Conservation (phyloP, 2,329 filamentous ascomycete species). For the Colletotrichum tanaceti region DNA sequence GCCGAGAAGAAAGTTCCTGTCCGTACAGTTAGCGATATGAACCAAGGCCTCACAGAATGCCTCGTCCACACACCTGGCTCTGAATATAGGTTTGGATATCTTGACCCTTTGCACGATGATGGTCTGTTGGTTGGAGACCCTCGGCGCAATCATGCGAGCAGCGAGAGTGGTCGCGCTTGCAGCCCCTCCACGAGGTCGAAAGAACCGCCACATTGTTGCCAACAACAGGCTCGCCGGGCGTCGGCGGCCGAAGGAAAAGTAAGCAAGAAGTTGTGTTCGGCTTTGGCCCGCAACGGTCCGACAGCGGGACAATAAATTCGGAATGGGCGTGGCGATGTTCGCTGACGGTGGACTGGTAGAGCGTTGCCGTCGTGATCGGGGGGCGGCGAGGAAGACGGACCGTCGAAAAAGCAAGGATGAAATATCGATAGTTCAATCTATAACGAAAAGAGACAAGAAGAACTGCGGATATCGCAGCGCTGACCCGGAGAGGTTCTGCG, state of each 20-base stretch:
- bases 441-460: neutral
- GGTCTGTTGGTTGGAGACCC: conserved; percentile 22
- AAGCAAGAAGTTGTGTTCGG: neutral
- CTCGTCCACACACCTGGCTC: conserved; percentile 27
- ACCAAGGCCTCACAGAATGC: neutral
- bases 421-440: neutral
- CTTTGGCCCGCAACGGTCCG: neutral
- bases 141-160: conserved; percentile 30
- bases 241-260: conserved; percentile 18
- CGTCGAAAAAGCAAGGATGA: neutral
- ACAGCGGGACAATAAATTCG: neutral
- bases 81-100: conserved; percentile 19
- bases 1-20: conserved; percentile 47
- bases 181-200: conserved; percentile 23
- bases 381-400: neutral
- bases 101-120: conserved; percentile 41
- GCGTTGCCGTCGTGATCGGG: neutral
- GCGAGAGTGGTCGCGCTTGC: conserved; percentile 27
- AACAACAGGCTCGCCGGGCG: conserved; percentile 26
- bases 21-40: neutral
- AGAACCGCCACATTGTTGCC: conserved; percentile 35
- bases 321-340: conserved; percentile 1
- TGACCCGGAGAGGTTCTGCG: neutral
- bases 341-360: conserved; percentile 9
- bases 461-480: neutral